Evolutionary conservation across 257 asterid genomes (phyloP), one percentile per base, ranked within the genome.

Genomic region (Perilla frutescens): DNA sequence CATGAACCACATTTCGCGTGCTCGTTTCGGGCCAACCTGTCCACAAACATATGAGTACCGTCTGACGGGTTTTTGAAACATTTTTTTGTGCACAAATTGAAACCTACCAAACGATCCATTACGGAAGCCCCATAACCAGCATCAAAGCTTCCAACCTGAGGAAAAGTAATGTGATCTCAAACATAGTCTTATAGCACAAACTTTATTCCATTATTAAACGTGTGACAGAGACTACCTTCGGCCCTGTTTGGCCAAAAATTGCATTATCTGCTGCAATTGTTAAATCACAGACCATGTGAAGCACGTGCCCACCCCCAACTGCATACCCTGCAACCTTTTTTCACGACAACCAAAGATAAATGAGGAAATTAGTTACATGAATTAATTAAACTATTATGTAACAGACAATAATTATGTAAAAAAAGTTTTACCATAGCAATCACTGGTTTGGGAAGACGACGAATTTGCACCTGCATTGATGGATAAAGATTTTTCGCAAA

Each of bases 191-290:
- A 2, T 34, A 34, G 1, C 37, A 34, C 37, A 34, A 34, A 8
- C 2, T 20, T 54, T 57, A 3, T 31, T 57, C 15, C 7, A 31
- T 57, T 15, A 9, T 31, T 31, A 9, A 57, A 1, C 4, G 7
- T 9, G 14, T 34, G 29, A 45, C 43, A 1, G 34, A 55, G 66
- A 66, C 71, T 66, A 92, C 97, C 92, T 94, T 94, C 9, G 99
- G 99, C 26, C 99, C 99, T 2, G 97, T 90, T 81, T 94, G 99
- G 34, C 99, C 99, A 72, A 91, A 94, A 51, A 94, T 53, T 44
- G 98, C 98, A 74, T 91, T 94, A 37, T 91, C 98, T 3, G 99
- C 99, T 12, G 99, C 99, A 76, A 94, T 91, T 6, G 99, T 91
- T 74, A 93, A 60, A 75, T 93, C 96, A 53, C 98, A 93, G 34